Percentiles rank a stretch among this genome's conserved stretches.
Conservation (phyloP, 352 stramenopile species). For the Peronosclerospora sorghi region DNA sequence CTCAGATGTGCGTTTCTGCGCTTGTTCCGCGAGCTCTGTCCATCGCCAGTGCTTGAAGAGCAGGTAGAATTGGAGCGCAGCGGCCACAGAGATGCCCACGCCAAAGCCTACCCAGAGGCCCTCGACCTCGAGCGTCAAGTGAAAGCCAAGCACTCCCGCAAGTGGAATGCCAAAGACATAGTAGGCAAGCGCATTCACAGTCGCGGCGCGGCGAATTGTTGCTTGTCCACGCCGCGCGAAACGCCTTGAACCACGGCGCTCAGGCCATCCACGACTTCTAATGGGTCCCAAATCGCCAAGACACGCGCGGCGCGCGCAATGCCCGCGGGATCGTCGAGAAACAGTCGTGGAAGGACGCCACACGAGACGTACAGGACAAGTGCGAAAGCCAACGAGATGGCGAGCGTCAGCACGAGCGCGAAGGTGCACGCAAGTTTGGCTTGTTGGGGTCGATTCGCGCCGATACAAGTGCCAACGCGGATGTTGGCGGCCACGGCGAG, state of each 20-base stretch:
- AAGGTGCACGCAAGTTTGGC: constrained; percentile 32
- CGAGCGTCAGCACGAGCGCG: constrained; percentile 23
- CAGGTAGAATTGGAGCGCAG: constrained; percentile 24
- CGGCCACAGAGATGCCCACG: constrained; percentile 28
- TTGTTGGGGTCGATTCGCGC: constrained; percentile 29
- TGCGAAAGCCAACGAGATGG: constrained; percentile 17
- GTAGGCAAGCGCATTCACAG: constrained; percentile 63
- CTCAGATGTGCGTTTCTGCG: constrained; percentile 26
- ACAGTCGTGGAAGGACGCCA: constrained; percentile 11
- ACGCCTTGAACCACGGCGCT: constrained; percentile 52
- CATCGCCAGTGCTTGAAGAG: constrained; percentile 29
- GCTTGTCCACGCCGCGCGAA: constrained; percentile 49
- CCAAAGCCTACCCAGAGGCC: constrained; percentile 52
- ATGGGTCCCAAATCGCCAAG: constrained; percentile 31
- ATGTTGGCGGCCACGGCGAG: constrained; percentile 43
- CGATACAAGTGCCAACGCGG: constrained; percentile 52
- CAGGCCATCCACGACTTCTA: constrained; percentile 40
- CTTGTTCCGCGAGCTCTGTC: constrained; percentile 25
- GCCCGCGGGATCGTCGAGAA: constrained; percentile 33
- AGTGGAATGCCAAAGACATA: constrained; percentile 67
- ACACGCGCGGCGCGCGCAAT: constrained; percentile 28
- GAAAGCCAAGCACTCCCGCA: constrained; percentile 42
- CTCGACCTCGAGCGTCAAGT: constrained; percentile 29
- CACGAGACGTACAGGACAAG: constrained; percentile 16
- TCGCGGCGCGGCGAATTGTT: constrained; percentile 42